Percentiles rank a stretch among this genome's conserved stretches.
Evolutionary conservation across 73 alveolate genomes (phyloP).

Genomic region (Uronychia setigera): DNA sequence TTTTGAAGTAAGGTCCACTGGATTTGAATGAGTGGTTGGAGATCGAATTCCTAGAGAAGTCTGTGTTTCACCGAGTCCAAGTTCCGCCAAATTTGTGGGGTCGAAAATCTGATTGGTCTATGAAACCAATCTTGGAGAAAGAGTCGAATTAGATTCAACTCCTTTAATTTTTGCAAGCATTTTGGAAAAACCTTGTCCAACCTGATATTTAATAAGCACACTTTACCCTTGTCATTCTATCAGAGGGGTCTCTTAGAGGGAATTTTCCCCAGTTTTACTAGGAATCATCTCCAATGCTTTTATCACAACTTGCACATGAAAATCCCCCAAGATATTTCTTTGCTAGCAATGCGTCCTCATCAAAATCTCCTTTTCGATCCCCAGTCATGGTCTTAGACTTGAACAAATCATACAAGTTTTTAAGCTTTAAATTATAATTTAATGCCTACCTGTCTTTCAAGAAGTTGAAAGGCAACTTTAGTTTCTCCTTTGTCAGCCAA

Average conservation of each 20-base stretch:
- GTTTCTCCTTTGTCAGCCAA: neutral
- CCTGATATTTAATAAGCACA: neutral
- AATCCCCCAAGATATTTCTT: neutral
- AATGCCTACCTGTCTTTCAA: neutral
- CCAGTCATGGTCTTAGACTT: neutral
- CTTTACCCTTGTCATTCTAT: neutral
- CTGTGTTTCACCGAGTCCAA: neutral
- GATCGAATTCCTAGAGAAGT: neutral
- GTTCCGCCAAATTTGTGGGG: neutral
- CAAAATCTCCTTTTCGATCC: neutral
- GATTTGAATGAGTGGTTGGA: no score
- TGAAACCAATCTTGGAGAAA: neutral
- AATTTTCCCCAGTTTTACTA: neutral
- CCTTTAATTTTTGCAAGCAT: neutral
- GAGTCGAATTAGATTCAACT: neutral
- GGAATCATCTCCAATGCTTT: neutral
- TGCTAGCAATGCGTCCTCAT: neutral
- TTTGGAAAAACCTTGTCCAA: neutral
- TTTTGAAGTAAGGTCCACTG: no score
- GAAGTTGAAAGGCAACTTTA: neutral
- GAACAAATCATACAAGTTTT: neutral
- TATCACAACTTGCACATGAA: neutral
- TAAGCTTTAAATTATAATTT: neutral
- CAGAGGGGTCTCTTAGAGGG: neutral
- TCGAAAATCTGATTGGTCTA: neutral